Conservation (phyloP, 495 filamentous ascomycete genomes). For the Antarctomyces pellizariae region DNA sequence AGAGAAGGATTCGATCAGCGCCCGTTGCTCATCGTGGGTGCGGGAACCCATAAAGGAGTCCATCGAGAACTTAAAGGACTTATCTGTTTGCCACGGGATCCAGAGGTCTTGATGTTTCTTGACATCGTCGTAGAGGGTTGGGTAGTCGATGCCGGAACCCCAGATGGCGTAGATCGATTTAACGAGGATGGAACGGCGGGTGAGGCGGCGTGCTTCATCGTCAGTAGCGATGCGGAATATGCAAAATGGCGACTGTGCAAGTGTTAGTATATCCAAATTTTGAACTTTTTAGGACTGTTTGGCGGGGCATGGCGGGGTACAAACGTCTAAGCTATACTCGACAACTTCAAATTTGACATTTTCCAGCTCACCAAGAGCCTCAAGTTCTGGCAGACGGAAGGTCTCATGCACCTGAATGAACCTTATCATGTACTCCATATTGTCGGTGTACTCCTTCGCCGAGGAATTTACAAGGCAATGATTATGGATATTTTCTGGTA, state of each 20-base stretch:
- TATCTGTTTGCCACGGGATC: slow-evolving; percentile 27
- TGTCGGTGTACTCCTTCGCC: slow-evolving; percentile 3
- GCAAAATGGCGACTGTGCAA: slow-evolving; percentile 60
- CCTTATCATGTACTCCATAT: slow-evolving; percentile 67
- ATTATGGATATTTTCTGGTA: no score
- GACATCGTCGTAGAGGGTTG: slow-evolving; percentile 42
- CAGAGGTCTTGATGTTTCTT: slow-evolving; percentile 36
- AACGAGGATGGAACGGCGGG: slow-evolving; percentile 54
- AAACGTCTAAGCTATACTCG: slow-evolving; percentile 49
- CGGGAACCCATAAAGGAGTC: slow-evolving; percentile 57
- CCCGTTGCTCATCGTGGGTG: slow-evolving; percentile 27
- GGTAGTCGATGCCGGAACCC: slow-evolving; percentile 46
- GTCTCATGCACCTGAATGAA: slow-evolving; percentile 78
- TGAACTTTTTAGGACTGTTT: slow-evolving; percentile 3
- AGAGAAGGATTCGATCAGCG: slow-evolving; percentile 56
- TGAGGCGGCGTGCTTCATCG: slow-evolving; percentile 36
- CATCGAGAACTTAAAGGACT: slow-evolving; percentile 60
- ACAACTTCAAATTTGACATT: slow-evolving; percentile 45
- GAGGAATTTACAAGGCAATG: no score
- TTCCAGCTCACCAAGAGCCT: slow-evolving; percentile 50
- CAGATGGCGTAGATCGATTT: slow-evolving; percentile 75
- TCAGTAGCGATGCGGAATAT: slow-evolving; percentile 44
- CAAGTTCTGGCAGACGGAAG: slow-evolving; percentile 71
- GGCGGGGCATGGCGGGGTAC: slow-evolving; percentile 3
- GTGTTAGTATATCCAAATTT: slow-evolving; percentile 8